Evolutionary conservation across 805 yeast species (phyloP).

Genomic region (Saccharomycopsis sp.): DNA sequence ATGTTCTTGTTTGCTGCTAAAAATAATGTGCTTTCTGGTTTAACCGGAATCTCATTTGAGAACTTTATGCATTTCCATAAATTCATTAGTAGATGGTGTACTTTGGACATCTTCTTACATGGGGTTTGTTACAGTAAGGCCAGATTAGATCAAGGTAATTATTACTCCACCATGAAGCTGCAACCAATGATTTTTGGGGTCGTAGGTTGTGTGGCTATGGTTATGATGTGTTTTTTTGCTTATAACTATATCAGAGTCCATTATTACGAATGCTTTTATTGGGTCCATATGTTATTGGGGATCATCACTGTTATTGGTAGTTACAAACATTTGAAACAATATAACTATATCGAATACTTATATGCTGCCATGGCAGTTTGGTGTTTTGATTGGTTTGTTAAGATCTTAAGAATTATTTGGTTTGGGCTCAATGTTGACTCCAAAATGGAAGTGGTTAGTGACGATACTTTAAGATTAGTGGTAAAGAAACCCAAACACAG

Average conservation of each 20-base stretch:
- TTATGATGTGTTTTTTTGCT: constrained; percentile 30
- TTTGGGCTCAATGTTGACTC: constrained; percentile 43
- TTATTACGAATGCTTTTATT: constrained; percentile 50
- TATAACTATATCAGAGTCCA: constrained; percentile 35
- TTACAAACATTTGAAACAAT: constrained; percentile 46
- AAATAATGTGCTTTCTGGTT: constrained; percentile 52
- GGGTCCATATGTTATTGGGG: constrained; percentile 49
- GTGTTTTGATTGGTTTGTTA: constrained; percentile 52
- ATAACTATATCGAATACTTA: constrained; percentile 40
- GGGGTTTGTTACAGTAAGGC: not conserved
- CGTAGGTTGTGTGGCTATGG: constrained; percentile 37
- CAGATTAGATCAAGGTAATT: not conserved
- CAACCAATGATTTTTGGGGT: constrained; percentile 17
- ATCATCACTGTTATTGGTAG: constrained; percentile 40
- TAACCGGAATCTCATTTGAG: constrained; percentile 53
- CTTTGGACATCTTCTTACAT: constrained; percentile 18
- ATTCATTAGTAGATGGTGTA: constrained; percentile 46
- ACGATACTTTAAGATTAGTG: constrained; percentile 29
- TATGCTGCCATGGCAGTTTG: constrained; percentile 55
- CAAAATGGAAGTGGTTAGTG: constrained; percentile 42
- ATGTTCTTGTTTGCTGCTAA: constrained; percentile 59
- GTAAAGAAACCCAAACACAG: constrained; percentile 27
- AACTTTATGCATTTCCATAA: constrained; percentile 57
- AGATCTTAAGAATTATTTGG: constrained; percentile 41
- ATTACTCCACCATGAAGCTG: not conserved